Evolutionary conservation across 306 rosid species (phyloP).

Genomic region (Pueraria montana): DNA sequence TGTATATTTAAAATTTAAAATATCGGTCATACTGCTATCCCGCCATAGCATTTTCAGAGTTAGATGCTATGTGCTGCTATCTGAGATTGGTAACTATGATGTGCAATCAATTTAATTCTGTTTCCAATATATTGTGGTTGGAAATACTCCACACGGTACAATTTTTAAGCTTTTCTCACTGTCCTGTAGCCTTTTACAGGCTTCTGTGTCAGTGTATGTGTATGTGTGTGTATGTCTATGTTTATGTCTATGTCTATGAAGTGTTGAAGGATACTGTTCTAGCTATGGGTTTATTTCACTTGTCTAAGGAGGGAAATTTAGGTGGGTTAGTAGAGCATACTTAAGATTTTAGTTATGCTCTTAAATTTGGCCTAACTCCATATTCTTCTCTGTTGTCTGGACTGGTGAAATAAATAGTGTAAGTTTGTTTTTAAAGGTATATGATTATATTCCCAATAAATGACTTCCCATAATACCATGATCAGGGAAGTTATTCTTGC

Average conservation of each 20-base stretch:
- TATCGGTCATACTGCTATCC: background rate
- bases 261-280: conserved; percentile 25
- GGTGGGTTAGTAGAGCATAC: background rate
- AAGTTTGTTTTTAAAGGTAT: too few relatives aligned
- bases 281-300: conserved; percentile 6
- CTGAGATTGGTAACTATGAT: too few relatives aligned
- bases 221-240: too few relatives aligned
- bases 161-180: conserved; percentile 25
- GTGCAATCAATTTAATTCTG: conserved; percentile 10
- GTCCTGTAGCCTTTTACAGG: conserved; percentile 15
- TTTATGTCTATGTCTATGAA: too few relatives aligned
- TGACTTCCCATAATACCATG: too few relatives aligned
- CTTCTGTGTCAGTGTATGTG: background rate
- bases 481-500: too few relatives aligned
- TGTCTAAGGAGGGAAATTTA: conserved; percentile 15
- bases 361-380: background rate
- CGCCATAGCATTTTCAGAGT: background rate
- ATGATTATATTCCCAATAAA: too few relatives aligned
- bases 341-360: conserved; percentile 9
- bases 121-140: conserved; percentile 33
- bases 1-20: background rate
- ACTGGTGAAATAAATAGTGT: background rate
- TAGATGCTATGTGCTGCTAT: background rate
- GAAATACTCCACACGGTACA: conserved; percentile 28
- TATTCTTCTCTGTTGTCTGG: background rate